These are phyloP conservation scores for Galerina sulciceps DNA, from an alignment of 768 basidiomycete species.

Conservation along the genomic window DNA sequence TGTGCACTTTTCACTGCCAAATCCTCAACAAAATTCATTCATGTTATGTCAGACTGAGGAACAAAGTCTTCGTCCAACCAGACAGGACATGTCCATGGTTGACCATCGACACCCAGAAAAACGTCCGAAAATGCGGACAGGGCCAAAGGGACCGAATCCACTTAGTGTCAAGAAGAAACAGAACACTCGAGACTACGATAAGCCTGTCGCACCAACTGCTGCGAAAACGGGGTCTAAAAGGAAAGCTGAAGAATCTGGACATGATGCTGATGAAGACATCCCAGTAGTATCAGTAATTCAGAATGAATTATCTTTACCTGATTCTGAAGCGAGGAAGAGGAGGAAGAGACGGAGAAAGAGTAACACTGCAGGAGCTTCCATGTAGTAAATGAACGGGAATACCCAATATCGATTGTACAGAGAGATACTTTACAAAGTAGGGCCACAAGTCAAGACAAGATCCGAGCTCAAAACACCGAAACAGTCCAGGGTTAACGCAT, in stretches of 20 bases:
- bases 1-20: constrained; percentile 30
- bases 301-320: neutral
- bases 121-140: constrained; percentile 61
- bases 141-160: constrained; percentile 89
- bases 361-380: neutral
- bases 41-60: constrained; percentile 59
- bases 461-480: too few species aligned
- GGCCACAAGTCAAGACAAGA: too few species aligned
- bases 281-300: neutral
- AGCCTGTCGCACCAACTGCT: constrained; percentile 21
- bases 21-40: neutral
- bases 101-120: constrained; percentile 38
- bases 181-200: constrained; percentile 38
- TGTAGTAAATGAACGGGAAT: too few species aligned
- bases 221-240: constrained; percentile 29
- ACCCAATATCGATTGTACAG: neutral
- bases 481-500: too few species aligned
- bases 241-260: constrained; percentile 25
- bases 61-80: constrained; percentile 54
- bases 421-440: neutral
- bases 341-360: constrained; percentile 27
- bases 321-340: constrained; percentile 16
- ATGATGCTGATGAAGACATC: constrained; percentile 2
- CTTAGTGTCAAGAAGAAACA: constrained; percentile 84
- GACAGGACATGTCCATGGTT: constrained; percentile 51